Conservation (phyloP, 2,329 filamentous ascomycete species). For the Aaosphaeria pasadenensis region DNA sequence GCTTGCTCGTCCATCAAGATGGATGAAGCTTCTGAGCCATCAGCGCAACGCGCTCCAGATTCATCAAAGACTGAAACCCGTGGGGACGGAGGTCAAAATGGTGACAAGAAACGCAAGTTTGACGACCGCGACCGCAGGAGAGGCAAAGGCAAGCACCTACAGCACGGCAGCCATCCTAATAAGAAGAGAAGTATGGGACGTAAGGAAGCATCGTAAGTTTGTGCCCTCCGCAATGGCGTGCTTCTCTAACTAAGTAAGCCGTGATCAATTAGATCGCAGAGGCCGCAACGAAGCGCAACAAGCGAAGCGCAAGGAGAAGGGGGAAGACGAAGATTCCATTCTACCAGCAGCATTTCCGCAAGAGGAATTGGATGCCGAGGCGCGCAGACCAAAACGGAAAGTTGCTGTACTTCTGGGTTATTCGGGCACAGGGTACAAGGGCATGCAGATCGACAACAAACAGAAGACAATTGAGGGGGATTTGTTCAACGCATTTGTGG, state of each 20-base stretch:
- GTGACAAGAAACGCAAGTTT: constrained; percentile 23
- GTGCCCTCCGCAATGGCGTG: constrained; percentile 4
- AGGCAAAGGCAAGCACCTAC: constrained; percentile 26
- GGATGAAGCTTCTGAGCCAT: constrained; percentile 8
- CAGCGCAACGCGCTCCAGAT: constrained; percentile 4
- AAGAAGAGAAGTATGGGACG: constrained; percentile 67
- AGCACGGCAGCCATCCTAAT: constrained; percentile 43
- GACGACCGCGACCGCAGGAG: constrained; percentile 19
- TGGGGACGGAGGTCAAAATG: constrained; percentile 9
- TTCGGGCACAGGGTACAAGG: constrained; percentile 92
- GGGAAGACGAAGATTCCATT: constrained; percentile 40
- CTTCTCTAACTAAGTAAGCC: constrained; percentile 43
- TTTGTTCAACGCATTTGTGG: constrained; percentile 86
- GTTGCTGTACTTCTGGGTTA: constrained; percentile 95
- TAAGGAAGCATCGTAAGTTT: constrained; percentile 60
- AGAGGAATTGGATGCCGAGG: constrained; percentile 85
- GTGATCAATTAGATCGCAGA: constrained; percentile 47
- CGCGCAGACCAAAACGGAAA: constrained; percentile 88
- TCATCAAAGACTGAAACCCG: constrained; percentile 19
- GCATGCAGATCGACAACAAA: constrained; percentile 78
- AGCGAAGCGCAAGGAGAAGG: constrained; percentile 36
- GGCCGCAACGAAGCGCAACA: constrained; percentile 42
- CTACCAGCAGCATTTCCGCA: constrained; percentile 62
- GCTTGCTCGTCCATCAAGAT: not conserved
- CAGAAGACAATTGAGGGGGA: constrained; percentile 97